Conservation (phyloP, 2,329 filamentous ascomycete species). For the Penicillium paneum region DNA sequence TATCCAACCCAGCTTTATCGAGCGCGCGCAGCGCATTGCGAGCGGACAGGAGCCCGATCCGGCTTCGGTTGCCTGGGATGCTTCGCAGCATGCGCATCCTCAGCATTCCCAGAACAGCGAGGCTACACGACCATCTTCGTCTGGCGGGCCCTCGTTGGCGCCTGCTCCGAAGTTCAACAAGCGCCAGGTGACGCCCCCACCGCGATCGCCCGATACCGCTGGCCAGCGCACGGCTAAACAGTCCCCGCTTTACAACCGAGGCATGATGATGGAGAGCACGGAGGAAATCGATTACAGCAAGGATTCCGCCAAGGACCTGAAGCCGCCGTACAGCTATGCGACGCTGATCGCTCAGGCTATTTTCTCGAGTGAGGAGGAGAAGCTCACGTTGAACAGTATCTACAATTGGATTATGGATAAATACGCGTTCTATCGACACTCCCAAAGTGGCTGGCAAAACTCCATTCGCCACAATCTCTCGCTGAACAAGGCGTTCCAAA, state of each 20-base stretch:
- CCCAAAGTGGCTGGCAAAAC: slow-evolving; percentile 92
- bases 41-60: slow-evolving; percentile 38
- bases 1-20: slow-evolving; percentile 66
- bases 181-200: slow-evolving; percentile 43
- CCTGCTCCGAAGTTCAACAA: slow-evolving; percentile 45
- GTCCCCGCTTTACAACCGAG: slow-evolving; percentile 49
- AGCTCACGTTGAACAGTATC: slow-evolving; percentile 86
- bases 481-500: slow-evolving; percentile 89
- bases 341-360: slow-evolving; percentile 97
- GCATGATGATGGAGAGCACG: slow-evolving; percentile 54
- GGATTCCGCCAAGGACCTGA: slow-evolving; percentile 83
- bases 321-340: slow-evolving; percentile 94
- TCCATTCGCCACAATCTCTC: slow-evolving; percentile 96
- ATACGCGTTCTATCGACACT: slow-evolving; percentile 90
- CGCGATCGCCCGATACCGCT: slow-evolving; percentile 40
- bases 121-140: slow-evolving; percentile 21
- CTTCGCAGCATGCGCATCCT: slow-evolving; percentile 39
- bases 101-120: slow-evolving; percentile 24
- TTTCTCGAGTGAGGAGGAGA: slow-evolving; percentile 77
- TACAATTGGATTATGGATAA: slow-evolving; percentile 89
- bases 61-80: slow-evolving; percentile 35
- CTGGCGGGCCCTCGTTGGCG: slow-evolving; percentile 37
- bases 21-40: slow-evolving; percentile 57
- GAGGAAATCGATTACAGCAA: slow-evolving; percentile 60
- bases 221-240: slow-evolving; percentile 42